Base-by-base conservation (phyloP, 2,329 filamentous ascomycete species). In the Monascus ruber region DNA sequence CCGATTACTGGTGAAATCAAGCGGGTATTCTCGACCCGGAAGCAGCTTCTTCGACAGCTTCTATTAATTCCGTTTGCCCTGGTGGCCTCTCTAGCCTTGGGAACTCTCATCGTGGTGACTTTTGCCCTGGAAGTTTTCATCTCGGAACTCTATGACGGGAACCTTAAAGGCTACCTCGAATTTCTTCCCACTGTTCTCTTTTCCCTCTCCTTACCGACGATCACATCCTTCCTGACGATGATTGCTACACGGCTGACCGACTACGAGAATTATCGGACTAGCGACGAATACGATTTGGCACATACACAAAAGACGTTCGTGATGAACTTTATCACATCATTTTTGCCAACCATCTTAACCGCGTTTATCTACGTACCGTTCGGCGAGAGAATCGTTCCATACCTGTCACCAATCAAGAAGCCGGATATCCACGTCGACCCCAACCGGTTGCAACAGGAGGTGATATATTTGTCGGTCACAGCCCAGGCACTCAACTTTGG, bases 121-220 rank as follows among this genome's bases (percentile, higher is more conserved):
- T 96, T 96, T 60, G 84, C 81, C 5, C 85, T 95, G 44, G 91
- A 98, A 58, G 85, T 96, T 27, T 95, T 96, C 65, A 85, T 98
- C 49, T 88, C 84, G 0, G 87, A 98, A 62, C 79, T 96, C 10
- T 96, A 98, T 61, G 76, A 80, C 43, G 91, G 91, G 0, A 86
- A 87, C 0, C 78, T 94, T 47, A 94, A 96, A 65, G 74, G 76
- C 17, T 81, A 93, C 43, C 61, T 98, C 49, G 76, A 83, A 25
- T 95, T 94, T 62, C 67, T 94, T 5, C 91, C 91, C 0, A 95
- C 89, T 0, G 72, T 91, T 26, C 76, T 98, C 4, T 72, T 96
- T n/a, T 88, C 85, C 1, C 74, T 82, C 1, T 73, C 83, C 36
- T 78, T 93, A 39, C 91, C 91, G 0, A 77, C 86, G 0, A 74